Conservation (phyloP, 1,284 basidiomycete genomes). For the Ganoderma leucocontextum region DNA sequence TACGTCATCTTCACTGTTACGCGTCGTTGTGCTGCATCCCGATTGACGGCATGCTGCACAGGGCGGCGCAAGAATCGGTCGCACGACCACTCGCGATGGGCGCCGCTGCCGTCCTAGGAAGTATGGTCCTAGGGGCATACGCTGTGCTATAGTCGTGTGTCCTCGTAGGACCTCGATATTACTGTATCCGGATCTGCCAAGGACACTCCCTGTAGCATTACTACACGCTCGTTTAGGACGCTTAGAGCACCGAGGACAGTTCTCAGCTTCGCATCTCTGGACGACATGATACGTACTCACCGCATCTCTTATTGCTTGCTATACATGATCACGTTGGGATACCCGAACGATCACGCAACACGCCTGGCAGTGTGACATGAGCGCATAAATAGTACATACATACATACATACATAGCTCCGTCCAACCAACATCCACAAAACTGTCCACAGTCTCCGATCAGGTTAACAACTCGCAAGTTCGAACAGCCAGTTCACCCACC, state of each 20-base stretch:
- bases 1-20: not conserved
- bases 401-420: not conserved
- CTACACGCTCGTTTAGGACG: conserved; percentile 5
- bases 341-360: not conserved
- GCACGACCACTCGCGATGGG: conserved; percentile 8
- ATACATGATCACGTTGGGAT: not conserved
- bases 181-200: not conserved
- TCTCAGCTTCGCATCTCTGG: not conserved
- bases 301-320: not conserved
- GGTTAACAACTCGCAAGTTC: not conserved
- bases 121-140: conserved; percentile 3
- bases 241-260: not conserved
- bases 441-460: not conserved
- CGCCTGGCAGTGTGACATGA: not conserved
- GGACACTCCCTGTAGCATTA: conserved; percentile 1
- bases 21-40: too few relatives aligned
- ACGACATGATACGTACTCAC: conserved; percentile 5
- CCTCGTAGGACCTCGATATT: not conserved
- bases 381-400: conserved; percentile 4
- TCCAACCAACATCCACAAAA: not conserved
- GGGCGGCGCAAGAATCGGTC: not conserved
- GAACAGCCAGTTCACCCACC: not conserved
- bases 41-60: not conserved
- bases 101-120: not conserved
- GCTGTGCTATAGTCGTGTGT: not conserved